Percentiles rank a stretch among this genome's conserved stretches.
These are phyloP conservation scores for Nosema muscidifuracis DNA, from an alignment of 371 early-diverging fungal genomes.

Conservation along the genomic window DNA sequence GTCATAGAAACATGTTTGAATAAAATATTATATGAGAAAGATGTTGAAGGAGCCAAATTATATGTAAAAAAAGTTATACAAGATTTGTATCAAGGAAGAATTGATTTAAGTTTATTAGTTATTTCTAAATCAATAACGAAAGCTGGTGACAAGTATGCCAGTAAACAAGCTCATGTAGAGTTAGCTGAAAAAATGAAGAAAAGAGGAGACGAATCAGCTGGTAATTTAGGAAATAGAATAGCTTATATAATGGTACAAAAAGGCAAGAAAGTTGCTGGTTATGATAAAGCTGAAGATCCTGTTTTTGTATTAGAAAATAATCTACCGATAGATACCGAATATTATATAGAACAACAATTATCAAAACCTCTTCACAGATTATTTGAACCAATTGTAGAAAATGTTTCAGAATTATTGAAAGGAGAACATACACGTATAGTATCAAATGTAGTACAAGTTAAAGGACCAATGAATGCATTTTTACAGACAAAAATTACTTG, in stretches of 20 bases:
- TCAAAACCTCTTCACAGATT: slow-evolving; percentile 87
- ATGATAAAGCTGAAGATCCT: slow-evolving; percentile 97
- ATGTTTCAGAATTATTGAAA: slow-evolving; percentile 68
- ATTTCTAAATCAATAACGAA: slow-evolving; percentile 93
- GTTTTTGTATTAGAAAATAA: slow-evolving; percentile 93
- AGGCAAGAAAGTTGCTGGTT: slow-evolving; percentile 75
- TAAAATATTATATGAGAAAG: slow-evolving; percentile 79
- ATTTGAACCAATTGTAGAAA: slow-evolving; percentile 93
- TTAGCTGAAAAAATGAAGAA: slow-evolving; percentile 88
- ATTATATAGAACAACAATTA: slow-evolving; percentile 95
- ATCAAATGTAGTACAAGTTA: slow-evolving; percentile 71
- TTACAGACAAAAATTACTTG: slow-evolving; percentile 79
- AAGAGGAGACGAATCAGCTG: slow-evolving; percentile 83
- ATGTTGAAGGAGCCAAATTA: slow-evolving; percentile 76
- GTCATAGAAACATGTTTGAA: slow-evolving; percentile 85
- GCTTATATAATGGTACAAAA: slow-evolving; percentile 92
- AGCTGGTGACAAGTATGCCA: slow-evolving; percentile 77
- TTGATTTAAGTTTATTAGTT: slow-evolving; percentile 90
- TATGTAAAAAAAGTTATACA: slow-evolving; percentile 81
- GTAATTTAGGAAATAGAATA: slow-evolving; percentile 87
- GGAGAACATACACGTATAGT: slow-evolving; percentile 82
- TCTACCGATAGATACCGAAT: slow-evolving; percentile 92
- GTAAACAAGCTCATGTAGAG: slow-evolving; percentile 91
- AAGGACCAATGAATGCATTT: slow-evolving; percentile 85
- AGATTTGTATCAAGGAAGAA: slow-evolving; percentile 83